These are phyloP conservation scores for Pseudogymnoascus verrucosus DNA, from an alignment of 2,329 filamentous ascomycete species.

Conservation along the genomic window DNA sequence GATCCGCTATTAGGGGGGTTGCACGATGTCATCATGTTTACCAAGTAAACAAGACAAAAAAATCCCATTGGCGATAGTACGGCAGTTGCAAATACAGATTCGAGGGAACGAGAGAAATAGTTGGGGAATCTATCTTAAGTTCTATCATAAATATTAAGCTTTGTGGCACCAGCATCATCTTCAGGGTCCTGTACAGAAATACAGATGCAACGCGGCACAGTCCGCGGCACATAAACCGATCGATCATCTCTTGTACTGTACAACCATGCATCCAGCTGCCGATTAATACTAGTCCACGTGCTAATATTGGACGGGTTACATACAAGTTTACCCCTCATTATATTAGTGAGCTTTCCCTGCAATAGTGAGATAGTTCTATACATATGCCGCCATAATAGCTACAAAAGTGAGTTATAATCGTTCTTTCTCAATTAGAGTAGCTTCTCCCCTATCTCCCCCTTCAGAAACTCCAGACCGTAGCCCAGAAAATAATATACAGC, in stretches of 20 bases:
- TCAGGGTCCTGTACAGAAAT: not conserved
- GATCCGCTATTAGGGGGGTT: slow-evolving; percentile 4
- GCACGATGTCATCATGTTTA: slow-evolving; percentile 6
- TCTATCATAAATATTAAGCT: not conserved
- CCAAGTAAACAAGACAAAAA: not conserved
- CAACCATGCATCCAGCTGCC: not conserved
- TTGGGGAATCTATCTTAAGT: not conserved
- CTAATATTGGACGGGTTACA: not conserved
- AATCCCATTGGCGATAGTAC: not conserved
- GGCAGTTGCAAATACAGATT: not conserved
- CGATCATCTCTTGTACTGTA: not conserved
- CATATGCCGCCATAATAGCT: not conserved
- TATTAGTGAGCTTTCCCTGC: not conserved
- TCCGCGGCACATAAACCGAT: not conserved
- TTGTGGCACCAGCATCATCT: not conserved
- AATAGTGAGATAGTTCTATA: not conserved
- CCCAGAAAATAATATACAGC: not conserved
- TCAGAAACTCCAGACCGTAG: not conserved
- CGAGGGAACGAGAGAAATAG: not conserved
- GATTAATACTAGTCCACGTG: slow-evolving; percentile 1
- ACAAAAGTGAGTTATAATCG: not conserved
- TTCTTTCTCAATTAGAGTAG: not conserved
- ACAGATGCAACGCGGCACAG: not conserved
- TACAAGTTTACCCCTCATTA: not conserved
- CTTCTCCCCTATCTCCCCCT: not conserved